phyloP scores from a whole-genome alignment of 441 rosid species.

The Omphalea diandra region DNA sequence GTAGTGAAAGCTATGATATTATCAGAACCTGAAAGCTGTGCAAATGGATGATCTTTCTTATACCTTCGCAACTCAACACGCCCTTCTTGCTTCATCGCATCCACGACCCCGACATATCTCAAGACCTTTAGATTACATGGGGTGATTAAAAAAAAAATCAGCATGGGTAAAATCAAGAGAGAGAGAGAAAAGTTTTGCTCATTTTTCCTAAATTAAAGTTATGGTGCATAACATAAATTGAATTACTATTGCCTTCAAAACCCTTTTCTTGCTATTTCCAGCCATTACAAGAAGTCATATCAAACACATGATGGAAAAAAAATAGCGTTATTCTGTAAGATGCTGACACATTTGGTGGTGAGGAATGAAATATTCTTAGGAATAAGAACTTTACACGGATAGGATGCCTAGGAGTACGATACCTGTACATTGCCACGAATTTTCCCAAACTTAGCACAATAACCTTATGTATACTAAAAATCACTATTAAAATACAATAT shows the following conservation, averaged over 20 bases:
- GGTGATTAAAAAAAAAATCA: not conserved
- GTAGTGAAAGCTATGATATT: slow-evolving; percentile 98
- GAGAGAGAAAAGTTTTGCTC: not conserved
- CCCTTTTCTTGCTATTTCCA: not conserved
- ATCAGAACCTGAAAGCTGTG: slow-evolving; percentile 92
- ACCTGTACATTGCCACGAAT: too few species aligned
- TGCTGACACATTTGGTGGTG: too few species aligned
- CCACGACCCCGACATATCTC: slow-evolving; percentile 93
- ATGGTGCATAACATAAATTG: not conserved
- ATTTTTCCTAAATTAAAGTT: not conserved
- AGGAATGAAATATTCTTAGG: too few species aligned
- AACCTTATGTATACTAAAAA: too few species aligned
- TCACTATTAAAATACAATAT: too few species aligned
- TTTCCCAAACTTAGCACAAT: too few species aligned
- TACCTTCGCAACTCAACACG: slow-evolving; percentile 77
- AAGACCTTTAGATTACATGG: slow-evolving; percentile 48
- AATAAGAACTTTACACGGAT: too few species aligned
- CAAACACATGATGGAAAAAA: not conserved
- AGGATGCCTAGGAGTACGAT: too few species aligned
- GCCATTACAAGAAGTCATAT: slow-evolving; percentile 1
- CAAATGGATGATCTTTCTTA: slow-evolving; percentile 83
- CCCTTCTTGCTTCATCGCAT: slow-evolving; percentile 58
- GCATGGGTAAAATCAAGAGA: not conserved
- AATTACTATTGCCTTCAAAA: not conserved
- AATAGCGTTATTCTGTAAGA: not conserved